Percentiles rank a stretch among this genome's conserved stretches.
These are phyloP conservation scores for Rosa hybrid DNA, from an alignment of 331 rosid species.

Conservation along the genomic window DNA sequence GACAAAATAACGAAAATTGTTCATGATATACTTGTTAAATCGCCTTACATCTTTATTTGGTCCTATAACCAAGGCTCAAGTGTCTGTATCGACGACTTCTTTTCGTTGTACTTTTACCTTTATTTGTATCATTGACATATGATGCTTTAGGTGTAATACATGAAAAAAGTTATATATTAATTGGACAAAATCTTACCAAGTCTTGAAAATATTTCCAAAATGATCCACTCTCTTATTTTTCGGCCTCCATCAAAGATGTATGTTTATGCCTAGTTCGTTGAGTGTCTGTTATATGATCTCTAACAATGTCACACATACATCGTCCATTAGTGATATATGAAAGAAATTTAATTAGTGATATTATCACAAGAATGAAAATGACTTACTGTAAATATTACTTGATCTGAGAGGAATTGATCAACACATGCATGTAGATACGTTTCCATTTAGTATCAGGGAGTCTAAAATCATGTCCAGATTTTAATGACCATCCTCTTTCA, in stretches of 20 bases:
- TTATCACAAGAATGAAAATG: not conserved
- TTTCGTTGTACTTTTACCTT: too few species aligned
- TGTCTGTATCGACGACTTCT: too few species aligned
- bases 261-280: not conserved
- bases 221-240: not conserved
- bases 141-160: too few species aligned
- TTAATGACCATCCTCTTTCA: not conserved
- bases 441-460: not conserved
- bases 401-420: not conserved
- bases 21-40: too few species aligned
- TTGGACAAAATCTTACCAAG: not conserved
- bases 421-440: not conserved
- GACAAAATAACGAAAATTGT: too few species aligned
- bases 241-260: not conserved
- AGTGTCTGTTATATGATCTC: not conserved
- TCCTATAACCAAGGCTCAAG: too few species aligned
- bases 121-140: too few species aligned
- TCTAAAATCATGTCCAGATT: not conserved
- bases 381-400: not conserved
- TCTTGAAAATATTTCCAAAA: not conserved
- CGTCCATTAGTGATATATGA: too few species aligned
- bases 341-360: not conserved
- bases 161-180: too few species aligned
- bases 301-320: too few species aligned
- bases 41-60: too few species aligned